These are phyloP conservation scores for Oryza nivara DNA, from an alignment of 176 grass and related monocot genomes.

Conservation along the genomic window DNA sequence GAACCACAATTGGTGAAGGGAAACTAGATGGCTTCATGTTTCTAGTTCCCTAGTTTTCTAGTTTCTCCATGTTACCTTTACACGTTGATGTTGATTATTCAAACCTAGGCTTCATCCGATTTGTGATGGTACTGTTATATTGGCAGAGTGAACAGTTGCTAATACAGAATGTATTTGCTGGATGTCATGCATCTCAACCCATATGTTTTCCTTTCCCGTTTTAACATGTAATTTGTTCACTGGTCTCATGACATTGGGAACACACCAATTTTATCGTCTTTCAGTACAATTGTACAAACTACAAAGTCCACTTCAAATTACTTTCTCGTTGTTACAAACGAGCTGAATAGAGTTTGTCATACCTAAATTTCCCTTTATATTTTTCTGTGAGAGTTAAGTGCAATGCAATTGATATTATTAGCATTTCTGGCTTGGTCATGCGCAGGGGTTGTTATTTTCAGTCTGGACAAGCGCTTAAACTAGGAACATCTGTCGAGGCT, in stretches of 20 bases:
- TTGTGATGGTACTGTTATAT: neutral
- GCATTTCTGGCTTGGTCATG: conserved; percentile 31
- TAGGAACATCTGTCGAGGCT: conserved; percentile 75
- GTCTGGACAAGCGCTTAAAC: conserved; percentile 64
- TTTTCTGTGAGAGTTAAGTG: conserved; percentile 10
- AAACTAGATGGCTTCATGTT: neutral
- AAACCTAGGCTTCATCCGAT: neutral
- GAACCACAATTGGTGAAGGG: neutral
- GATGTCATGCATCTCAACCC: neutral
- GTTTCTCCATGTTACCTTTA: neutral
- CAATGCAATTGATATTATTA: neutral
- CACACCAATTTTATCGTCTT: conserved; percentile 27
- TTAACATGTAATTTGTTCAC: neutral
- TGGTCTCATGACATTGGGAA: neutral
- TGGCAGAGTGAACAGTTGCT: conserved; percentile 16
- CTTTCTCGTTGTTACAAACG: neutral
- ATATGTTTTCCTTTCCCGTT: conserved; percentile 22
- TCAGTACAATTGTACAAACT: conserved; percentile 5
- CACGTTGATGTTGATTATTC: neutral
- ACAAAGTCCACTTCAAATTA: conserved; percentile 11
- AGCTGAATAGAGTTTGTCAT: conserved; percentile 4
- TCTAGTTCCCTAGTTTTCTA: neutral
- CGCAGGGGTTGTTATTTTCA: conserved; percentile 99
- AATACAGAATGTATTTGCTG: neutral
- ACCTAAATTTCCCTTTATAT: neutral